These are phyloP conservation scores for Sonneratia caseolaris DNA, from an alignment of 345 rosid genomes.

Conservation along the genomic window DNA sequence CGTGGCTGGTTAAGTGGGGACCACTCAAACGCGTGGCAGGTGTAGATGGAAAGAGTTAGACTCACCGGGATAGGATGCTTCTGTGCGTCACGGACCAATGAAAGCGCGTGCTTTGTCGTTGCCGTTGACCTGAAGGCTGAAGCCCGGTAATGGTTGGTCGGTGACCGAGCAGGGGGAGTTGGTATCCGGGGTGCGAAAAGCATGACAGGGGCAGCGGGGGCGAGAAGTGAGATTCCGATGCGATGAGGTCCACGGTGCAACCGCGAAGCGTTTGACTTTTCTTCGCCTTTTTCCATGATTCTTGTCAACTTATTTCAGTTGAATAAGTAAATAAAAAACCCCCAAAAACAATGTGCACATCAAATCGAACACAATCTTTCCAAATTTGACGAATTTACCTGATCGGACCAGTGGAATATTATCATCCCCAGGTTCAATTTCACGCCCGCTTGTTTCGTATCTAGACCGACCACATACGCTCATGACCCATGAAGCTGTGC, in stretches of 20 bases:
- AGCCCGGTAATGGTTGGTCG: too few relatives aligned
- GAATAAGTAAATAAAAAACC: too few relatives aligned
- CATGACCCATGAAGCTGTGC: too few relatives aligned
- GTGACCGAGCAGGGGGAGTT: neutral
- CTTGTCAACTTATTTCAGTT: too few relatives aligned
- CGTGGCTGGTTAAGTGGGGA: neutral
- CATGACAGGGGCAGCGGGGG: neutral
- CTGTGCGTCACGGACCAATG: neutral
- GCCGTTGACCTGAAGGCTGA: too few relatives aligned
- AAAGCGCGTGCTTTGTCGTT: neutral
- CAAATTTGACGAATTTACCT: too few relatives aligned
- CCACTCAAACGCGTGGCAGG: neutral
- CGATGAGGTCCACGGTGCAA: neutral
- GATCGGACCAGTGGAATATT: too few relatives aligned
- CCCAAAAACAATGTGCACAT: too few relatives aligned
- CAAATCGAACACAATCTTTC: too few relatives aligned
- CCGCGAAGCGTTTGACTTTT: neutral
- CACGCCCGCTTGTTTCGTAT: too few relatives aligned
- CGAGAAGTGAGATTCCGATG: neutral
- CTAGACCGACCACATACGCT: too few relatives aligned
- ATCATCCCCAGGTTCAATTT: too few relatives aligned
- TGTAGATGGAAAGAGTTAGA: neutral
- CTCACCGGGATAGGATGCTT: neutral
- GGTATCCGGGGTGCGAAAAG: neutral
- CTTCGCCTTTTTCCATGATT: neutral